Conservation (phyloP, 2,329 filamentous ascomycete species). For the Fusarium xylarioides region DNA sequence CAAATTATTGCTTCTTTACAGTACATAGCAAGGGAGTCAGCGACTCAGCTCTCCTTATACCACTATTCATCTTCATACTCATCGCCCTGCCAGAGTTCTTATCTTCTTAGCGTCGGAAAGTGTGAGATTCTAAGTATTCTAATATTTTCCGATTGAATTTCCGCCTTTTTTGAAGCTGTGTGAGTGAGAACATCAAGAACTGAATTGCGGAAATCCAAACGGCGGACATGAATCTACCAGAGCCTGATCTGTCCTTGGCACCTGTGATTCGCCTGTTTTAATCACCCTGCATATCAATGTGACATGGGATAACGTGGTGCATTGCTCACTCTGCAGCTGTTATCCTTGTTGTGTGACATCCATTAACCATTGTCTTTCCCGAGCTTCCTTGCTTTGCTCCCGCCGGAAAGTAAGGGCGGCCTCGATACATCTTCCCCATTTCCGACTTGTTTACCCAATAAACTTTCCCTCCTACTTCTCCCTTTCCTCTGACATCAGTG, state of each 20-base stretch:
- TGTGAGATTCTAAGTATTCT: neutral
- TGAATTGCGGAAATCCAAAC: neutral
- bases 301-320: neutral
- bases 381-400: neutral
- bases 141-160: neutral
- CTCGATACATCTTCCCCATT: fast-evolving
- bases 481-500: no score
- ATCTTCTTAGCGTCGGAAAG: neutral
- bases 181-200: neutral
- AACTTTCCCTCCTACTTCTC: fast-evolving
- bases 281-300: neutral
- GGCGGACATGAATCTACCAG: no score
- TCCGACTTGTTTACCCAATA: fast-evolving
- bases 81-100: neutral
- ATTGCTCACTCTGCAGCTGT: neutral
- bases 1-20: neutral
- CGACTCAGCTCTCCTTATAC: neutral
- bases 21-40: neutral
- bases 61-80: neutral
- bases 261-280: neutral
- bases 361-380: neutral
- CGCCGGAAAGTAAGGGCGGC: neutral
- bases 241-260: neutral
- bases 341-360: neutral
- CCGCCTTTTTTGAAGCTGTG: no score